These are phyloP conservation scores for Calonectria pseudoturangicola DNA, from an alignment of 2,329 filamentous ascomycete genomes.

Conservation along the genomic window DNA sequence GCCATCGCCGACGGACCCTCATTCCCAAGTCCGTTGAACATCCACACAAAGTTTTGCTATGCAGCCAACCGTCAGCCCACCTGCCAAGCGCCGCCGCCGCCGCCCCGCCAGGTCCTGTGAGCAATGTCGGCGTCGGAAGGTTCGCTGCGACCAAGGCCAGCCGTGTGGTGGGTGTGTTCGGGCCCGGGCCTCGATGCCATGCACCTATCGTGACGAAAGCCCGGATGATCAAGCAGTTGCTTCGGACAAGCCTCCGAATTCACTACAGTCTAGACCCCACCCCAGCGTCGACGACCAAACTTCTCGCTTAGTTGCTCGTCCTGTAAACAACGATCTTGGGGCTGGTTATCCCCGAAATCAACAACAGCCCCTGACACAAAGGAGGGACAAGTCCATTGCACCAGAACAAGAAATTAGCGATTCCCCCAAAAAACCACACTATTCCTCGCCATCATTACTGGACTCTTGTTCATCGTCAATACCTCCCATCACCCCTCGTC, in stretches of 20 bases:
- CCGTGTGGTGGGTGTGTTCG: slow-evolving; percentile 52
- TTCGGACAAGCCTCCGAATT: not conserved
- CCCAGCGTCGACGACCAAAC: slow-evolving; percentile 28
- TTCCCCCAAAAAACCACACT: not conserved
- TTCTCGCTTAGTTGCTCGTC: slow-evolving; percentile 10
- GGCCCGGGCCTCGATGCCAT: slow-evolving; percentile 50
- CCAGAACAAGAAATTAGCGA: slow-evolving; percentile 15
- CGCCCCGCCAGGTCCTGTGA: slow-evolving; percentile 53
- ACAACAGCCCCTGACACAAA: slow-evolving; percentile 12
- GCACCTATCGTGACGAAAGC: slow-evolving; percentile 51
- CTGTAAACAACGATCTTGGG: not conserved
- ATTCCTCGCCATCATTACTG: slow-evolving; percentile 1
- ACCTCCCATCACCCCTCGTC: slow-evolving; percentile 47
- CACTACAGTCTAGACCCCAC: slow-evolving; percentile 13
- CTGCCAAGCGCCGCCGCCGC: slow-evolving; percentile 50
- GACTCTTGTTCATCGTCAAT: slow-evolving; percentile 44
- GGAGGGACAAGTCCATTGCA: slow-evolving; percentile 13
- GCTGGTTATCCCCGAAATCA: slow-evolving; percentile 43
- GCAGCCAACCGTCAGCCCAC: slow-evolving; percentile 37
- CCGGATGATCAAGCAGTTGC: slow-evolving; percentile 10
- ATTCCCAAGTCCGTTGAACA: slow-evolving; percentile 18
- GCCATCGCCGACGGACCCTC: slow-evolving; percentile 18
- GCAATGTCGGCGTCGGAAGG: slow-evolving; percentile 53
- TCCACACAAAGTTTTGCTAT: not conserved
- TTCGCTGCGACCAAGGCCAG: slow-evolving; percentile 49